Conservation (phyloP, 2,329 filamentous ascomycete genomes). For the Aureobasidium sp. region DNA sequence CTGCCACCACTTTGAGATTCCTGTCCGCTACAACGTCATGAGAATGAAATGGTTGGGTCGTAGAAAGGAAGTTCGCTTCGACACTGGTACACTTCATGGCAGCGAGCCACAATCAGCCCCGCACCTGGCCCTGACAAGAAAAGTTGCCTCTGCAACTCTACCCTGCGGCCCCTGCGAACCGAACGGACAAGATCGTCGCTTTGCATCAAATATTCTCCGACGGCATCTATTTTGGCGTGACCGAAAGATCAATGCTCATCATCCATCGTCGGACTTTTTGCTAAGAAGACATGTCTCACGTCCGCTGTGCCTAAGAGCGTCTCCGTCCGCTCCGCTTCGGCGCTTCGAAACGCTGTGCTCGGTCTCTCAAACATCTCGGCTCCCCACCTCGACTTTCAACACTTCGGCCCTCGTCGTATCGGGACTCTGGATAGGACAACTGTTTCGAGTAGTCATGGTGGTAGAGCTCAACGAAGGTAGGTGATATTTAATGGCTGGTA, state of each 20-base stretch:
- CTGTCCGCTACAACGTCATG: neutral
- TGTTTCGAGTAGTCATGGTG: conserved; percentile 2
- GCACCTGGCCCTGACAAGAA: conserved; percentile 1
- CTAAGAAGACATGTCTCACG: neutral
- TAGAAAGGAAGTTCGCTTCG: neutral
- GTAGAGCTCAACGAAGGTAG: neutral
- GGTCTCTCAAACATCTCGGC: conserved; percentile 14
- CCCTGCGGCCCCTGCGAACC: conserved; percentile 7
- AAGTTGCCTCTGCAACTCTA: neutral
- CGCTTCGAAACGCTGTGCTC: conserved; percentile 3
- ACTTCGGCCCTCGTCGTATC: conserved; percentile 12
- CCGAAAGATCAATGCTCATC: conserved; percentile 14
- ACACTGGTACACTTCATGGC: neutral
- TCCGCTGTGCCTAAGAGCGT: conserved; percentile 1
- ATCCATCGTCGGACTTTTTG: conserved; percentile 8
- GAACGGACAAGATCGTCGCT: conserved; percentile 13
- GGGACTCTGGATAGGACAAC: neutral
- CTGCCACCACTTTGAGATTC: neutral
- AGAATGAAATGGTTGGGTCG: neutral
- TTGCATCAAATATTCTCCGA: conserved; percentile 10
- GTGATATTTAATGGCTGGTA: conserved; percentile 2
- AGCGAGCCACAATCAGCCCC: conserved; percentile 1
- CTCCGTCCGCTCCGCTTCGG: conserved; percentile 13
- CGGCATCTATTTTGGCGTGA: conserved; percentile 9
- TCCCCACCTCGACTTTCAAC: conserved; percentile 12